Percentiles rank a stretch among this genome's conserved stretches.
These are phyloP conservation scores for Collybia sordida DNA, from an alignment of 768 basidiomycete species.

Conservation along the genomic window DNA sequence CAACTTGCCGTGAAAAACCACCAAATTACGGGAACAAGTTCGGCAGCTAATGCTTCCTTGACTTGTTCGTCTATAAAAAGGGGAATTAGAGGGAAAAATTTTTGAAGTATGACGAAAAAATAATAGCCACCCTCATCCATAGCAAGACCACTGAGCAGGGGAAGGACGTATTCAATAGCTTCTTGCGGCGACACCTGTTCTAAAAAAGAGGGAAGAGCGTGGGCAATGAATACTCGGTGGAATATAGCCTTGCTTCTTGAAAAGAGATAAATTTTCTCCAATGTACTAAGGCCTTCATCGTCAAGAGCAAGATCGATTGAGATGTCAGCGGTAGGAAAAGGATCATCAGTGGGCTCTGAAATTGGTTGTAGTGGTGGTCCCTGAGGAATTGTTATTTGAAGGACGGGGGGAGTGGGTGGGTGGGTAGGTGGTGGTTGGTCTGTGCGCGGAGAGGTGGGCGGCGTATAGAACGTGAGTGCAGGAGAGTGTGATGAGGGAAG, in stretches of 20 bases:
- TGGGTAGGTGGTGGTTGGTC: slow-evolving; percentile 18
- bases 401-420: slow-evolving; percentile 17
- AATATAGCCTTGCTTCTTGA: slow-evolving; percentile 69
- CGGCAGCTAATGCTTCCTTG: slow-evolving; percentile 82
- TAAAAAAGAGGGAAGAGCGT: slow-evolving; percentile 78
- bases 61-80: slow-evolving; percentile 70
- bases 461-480: slow-evolving; percentile 29
- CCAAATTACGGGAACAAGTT: slow-evolving; percentile 84
- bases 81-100: slow-evolving; percentile 7
- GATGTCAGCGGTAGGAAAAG: slow-evolving; percentile 35
- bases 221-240: slow-evolving; percentile 78
- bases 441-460: slow-evolving; percentile 36
- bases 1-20: slow-evolving; percentile 77
- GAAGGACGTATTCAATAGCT: slow-evolving; percentile 90
- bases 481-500: slow-evolving; percentile 31
- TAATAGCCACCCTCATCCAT: slow-evolving; percentile 70
- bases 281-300: slow-evolving; percentile 77
- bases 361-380: slow-evolving; percentile 10
- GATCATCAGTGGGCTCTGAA: slow-evolving; percentile 27
- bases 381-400: slow-evolving; percentile 23
- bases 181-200: slow-evolving; percentile 78
- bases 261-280: slow-evolving; percentile 92
- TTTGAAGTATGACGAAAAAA: slow-evolving; percentile 3
- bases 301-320: slow-evolving; percentile 51
- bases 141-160: slow-evolving; percentile 82